phyloP scores from a whole-genome alignment of 495 filamentous ascomycete species.

The Hypoxylon lenormandii region DNA sequence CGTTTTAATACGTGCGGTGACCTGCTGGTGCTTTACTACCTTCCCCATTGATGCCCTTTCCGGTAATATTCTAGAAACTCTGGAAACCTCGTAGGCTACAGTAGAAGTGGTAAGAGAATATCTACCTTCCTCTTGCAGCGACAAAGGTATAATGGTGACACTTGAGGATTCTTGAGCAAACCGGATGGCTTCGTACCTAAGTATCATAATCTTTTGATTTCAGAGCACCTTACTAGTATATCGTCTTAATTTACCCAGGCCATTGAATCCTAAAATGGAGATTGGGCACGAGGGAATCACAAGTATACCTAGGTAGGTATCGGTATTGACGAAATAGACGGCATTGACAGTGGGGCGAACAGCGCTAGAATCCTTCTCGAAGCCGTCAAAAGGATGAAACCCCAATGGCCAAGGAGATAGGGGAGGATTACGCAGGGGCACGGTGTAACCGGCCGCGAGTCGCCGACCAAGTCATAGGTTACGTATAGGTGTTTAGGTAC shows the following conservation, averaged over 20 bases:
- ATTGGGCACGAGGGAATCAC: no score
- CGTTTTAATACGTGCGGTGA: background rate
- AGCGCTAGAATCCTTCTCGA: conserved; percentile 46
- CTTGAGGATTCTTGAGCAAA: no score
- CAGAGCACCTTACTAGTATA: no score
- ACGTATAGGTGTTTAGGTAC: no score
- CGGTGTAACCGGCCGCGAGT: conserved; percentile 26
- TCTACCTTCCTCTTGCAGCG: conserved; percentile 6
- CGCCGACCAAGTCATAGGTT: conserved; percentile 13
- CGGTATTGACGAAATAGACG: background rate
- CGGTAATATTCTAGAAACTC: conserved; percentile 17
- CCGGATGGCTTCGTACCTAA: no score
- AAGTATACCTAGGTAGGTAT: background rate
- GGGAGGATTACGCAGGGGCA: conserved; percentile 12
- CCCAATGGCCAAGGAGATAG: conserved; percentile 10
- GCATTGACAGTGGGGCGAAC: conserved; percentile 14
- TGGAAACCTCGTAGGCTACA: background rate
- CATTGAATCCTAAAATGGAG: no score
- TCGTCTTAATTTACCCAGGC: no score
- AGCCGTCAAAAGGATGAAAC: conserved; percentile 23
- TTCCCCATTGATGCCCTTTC: conserved; percentile 16
- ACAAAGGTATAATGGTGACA: no score
- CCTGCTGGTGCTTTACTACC: background rate
- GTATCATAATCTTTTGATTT: no score
- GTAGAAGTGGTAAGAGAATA: background rate